phyloP scores from a whole-genome alignment of 2,329 filamentous ascomycete genomes.

The Cytospora paraplurivora region DNA sequence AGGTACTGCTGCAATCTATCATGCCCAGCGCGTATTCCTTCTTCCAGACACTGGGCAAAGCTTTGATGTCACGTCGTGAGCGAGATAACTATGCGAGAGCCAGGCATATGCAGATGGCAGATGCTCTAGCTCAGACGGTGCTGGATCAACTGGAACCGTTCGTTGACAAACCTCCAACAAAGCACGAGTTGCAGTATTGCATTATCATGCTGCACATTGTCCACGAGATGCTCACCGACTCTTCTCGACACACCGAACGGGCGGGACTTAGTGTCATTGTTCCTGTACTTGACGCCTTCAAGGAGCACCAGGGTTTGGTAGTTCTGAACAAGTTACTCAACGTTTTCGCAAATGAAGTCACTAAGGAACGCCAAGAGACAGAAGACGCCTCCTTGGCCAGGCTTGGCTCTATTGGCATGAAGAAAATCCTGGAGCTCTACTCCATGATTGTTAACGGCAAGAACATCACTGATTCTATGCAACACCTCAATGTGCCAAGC shows the following conservation, averaged over 20 bases:
- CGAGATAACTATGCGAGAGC: constrained; percentile 62
- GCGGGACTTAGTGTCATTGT: constrained; percentile 62
- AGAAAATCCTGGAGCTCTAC: constrained; percentile 84
- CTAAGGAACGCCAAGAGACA: constrained; percentile 40
- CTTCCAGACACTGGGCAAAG: constrained; percentile 82
- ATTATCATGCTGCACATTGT: constrained; percentile 78
- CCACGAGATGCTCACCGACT: constrained; percentile 77
- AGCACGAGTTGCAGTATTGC: constrained; percentile 73
- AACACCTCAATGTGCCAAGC: constrained; percentile 49
- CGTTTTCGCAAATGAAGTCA: constrained; percentile 64
- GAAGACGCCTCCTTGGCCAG: constrained; percentile 50
- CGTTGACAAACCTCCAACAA: constrained; percentile 50
- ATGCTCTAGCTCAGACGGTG: constrained; percentile 70
- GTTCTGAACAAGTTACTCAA: constrained; percentile 72
- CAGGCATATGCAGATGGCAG: constrained; percentile 58
- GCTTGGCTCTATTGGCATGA: constrained; percentile 63
- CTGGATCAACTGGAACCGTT: constrained; percentile 64
- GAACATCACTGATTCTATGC: constrained; percentile 74
- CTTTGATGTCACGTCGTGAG: constrained; percentile 73
- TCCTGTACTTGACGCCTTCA: constrained; percentile 84
- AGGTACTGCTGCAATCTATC: constrained; percentile 75
- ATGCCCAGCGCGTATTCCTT: constrained; percentile 81
- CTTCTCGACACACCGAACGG: constrained; percentile 51
- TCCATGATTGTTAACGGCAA: constrained; percentile 75
- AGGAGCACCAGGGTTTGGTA: constrained; percentile 74